A percentile compares a stretch with the other conserved stretches of the same genome.
These are phyloP conservation scores for Coemansia sp. DNA, from an alignment of 192 early-diverging fungal species.

Conservation along the genomic window DNA sequence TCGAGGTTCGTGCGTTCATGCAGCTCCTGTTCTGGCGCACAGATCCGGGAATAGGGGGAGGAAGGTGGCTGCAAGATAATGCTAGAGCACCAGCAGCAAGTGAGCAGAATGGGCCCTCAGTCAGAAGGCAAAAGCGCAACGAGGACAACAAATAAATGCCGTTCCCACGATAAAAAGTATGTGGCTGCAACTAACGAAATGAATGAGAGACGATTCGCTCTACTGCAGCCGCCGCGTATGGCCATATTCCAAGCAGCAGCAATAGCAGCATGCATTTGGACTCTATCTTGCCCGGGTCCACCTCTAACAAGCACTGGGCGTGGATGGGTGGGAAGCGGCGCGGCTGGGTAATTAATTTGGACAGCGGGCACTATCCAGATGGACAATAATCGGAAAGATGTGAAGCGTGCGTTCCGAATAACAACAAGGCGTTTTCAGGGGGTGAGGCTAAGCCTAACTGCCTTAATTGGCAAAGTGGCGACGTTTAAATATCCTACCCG, in stretches of 20 bases:
- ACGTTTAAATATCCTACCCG: neutral
- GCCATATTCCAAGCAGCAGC: neutral
- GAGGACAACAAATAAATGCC: neutral
- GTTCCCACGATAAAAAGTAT: neutral
- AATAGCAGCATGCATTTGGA: neutral
- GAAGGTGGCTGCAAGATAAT: too few relatives aligned
- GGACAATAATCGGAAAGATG: neutral
- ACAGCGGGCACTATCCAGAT: neutral
- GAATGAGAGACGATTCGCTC: neutral
- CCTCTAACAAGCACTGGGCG: neutral
- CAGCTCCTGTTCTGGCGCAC: too few relatives aligned
- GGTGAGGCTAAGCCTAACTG: neutral
- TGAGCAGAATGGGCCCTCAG: too few relatives aligned
- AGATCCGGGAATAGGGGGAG: neutral
- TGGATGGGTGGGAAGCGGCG: neutral
- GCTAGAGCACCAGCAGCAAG: too few relatives aligned
- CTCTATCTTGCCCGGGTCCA: neutral
- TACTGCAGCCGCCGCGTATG: neutral
- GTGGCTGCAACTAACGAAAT: neutral
- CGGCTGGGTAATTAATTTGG: conserved; percentile 5
- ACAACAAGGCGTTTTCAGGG: neutral
- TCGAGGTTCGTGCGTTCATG: too few relatives aligned
- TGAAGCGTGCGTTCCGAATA: neutral
- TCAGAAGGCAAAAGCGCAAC: too few relatives aligned
- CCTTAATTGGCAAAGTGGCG: neutral